Conservation (phyloP, 371 early-diverging fungal species). For the Saksenaea oblongispora region DNA sequence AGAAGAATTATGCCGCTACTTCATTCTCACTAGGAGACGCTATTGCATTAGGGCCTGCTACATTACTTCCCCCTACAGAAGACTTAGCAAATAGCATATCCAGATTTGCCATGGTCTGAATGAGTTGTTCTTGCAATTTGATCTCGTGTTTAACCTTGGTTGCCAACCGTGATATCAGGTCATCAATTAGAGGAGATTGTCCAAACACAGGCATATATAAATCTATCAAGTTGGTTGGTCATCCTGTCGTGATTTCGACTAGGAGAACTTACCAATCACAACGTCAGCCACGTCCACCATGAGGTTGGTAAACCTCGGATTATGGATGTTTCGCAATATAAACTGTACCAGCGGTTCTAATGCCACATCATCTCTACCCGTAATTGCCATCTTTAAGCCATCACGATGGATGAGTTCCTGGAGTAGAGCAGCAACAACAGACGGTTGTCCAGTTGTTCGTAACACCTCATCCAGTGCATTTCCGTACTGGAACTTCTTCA, state of each 20-base stretch:
- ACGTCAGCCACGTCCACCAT: constrained; percentile 76
- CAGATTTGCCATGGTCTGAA: constrained; percentile 77
- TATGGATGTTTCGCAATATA: constrained; percentile 71
- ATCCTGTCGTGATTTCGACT: background rate
- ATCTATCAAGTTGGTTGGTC: constrained; percentile 42
- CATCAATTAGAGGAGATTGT: constrained; percentile 76
- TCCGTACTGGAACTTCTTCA: constrained; percentile 82
- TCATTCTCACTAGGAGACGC: background rate
- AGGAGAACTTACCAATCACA: constrained; percentile 62
- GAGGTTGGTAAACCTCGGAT: constrained; percentile 77
- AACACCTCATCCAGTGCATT: constrained; percentile 85
- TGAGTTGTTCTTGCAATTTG: constrained; percentile 71
- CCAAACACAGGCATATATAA: constrained; percentile 80
- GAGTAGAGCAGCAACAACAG: constrained; percentile 70
- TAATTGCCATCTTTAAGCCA: constrained; percentile 76
- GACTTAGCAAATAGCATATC: constrained; percentile 71
- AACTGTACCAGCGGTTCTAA: constrained; percentile 84
- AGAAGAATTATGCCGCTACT: background rate
- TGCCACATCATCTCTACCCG: constrained; percentile 85
- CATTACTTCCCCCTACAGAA: background rate
- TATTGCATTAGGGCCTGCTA: background rate
- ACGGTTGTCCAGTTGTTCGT: constrained; percentile 49
- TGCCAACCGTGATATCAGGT: constrained; percentile 62
- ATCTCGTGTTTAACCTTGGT: constrained; percentile 74
- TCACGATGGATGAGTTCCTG: constrained; percentile 90